Evolutionary conservation across 257 asterid species (phyloP).

Genomic region (Solanum virginianum): DNA sequence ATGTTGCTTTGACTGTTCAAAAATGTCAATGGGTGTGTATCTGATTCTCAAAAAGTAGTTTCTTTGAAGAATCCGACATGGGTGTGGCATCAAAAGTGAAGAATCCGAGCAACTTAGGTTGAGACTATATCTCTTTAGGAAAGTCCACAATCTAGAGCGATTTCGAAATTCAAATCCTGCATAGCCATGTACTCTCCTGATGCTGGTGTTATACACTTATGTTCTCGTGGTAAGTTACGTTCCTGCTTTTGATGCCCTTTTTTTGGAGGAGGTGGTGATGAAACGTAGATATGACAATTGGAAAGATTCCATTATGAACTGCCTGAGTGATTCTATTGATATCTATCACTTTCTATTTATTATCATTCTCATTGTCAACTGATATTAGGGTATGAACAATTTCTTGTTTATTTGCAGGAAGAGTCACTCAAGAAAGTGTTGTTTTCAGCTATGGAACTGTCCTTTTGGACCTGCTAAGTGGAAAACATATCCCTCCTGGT

Average conservation of each 20-base stretch:
- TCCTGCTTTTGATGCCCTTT: background rate
- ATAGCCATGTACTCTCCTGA: background rate
- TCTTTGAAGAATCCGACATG: no score
- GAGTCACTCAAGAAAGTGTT: constrained; percentile 98
- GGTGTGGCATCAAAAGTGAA: no score
- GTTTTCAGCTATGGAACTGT: constrained; percentile 98
- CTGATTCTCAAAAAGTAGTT: no score
- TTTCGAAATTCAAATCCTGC: background rate
- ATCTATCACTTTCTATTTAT: background rate
- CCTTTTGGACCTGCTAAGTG: constrained; percentile 96
- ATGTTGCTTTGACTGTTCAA: no score
- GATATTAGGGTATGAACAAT: background rate
- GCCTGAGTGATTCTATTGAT: background rate
- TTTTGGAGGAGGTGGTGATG: background rate
- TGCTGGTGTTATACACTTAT: background rate
- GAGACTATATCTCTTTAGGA: background rate
- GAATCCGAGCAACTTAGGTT: no score
- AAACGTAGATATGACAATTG: background rate
- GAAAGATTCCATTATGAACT: background rate
- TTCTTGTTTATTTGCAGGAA: constrained; percentile 43
- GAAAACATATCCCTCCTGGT: constrained; percentile 97
- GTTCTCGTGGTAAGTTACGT: background rate
- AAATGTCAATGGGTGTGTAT: no score
- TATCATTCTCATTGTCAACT: background rate
- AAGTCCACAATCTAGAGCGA: background rate